Conservation (phyloP, 306 rosid species). For the Acacia acuminata region DNA sequence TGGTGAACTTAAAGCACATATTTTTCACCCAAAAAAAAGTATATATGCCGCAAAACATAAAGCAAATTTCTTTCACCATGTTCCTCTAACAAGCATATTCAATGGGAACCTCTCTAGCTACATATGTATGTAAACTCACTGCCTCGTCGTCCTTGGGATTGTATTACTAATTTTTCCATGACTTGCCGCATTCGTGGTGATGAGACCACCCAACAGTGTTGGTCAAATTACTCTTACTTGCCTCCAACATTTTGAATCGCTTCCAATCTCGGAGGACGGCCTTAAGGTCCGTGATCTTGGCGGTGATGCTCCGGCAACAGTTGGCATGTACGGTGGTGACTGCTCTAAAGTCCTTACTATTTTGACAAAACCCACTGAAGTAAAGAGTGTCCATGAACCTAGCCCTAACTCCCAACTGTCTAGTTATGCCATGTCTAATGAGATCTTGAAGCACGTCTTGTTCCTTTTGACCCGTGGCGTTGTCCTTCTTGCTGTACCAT, state of each 20-base stretch:
- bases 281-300: slow-evolving; percentile 60
- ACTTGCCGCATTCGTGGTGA: slow-evolving; percentile 45
- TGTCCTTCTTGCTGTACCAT: slow-evolving; percentile 68
- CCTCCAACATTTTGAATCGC: slow-evolving; percentile 32
- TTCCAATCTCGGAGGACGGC: slow-evolving; percentile 64
- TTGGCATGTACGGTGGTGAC: slow-evolving; percentile 74
- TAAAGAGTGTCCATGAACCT: slow-evolving; percentile 67
- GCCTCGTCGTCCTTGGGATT: too few relatives aligned
- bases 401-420: slow-evolving; percentile 49
- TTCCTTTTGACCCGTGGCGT: slow-evolving; percentile 57
- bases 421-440: slow-evolving; percentile 34
- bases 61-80: too few relatives aligned
- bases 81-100: too few relatives aligned
- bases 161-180: slow-evolving; percentile 44
- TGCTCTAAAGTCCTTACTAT: slow-evolving; percentile 52
- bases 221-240: slow-evolving; percentile 25
- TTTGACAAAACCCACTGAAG: slow-evolving; percentile 84
- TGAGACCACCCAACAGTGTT: slow-evolving; percentile 39
- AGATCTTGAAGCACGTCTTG: slow-evolving; percentile 63
- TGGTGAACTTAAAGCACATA: too few relatives aligned
- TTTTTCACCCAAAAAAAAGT: too few relatives aligned
- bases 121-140: too few relatives aligned
- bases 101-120: too few relatives aligned
- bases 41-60: too few relatives aligned
- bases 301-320: slow-evolving; percentile 69